These are phyloP conservation scores for Metarhizium guizhouense DNA, from an alignment of 2,329 filamentous ascomycete genomes.

Conservation along the genomic window DNA sequence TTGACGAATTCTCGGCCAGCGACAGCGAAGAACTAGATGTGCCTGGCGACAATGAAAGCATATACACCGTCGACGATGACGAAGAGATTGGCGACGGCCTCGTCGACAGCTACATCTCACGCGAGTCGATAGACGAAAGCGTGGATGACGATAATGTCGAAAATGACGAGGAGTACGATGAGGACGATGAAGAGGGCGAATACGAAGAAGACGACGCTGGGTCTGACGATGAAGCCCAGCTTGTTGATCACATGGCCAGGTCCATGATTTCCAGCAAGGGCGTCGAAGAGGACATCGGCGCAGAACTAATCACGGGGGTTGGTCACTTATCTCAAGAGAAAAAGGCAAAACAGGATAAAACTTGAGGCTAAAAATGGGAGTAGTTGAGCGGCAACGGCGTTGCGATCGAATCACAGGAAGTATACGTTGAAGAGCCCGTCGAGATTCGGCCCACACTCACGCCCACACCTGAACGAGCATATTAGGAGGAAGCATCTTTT, in stretches of 20 bases:
- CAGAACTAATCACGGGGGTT: conserved; percentile 52
- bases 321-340: conserved; percentile 33
- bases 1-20: conserved; percentile 83
- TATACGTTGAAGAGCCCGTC: conserved; percentile 16
- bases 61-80: conserved; percentile 36
- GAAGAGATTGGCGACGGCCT: conserved; percentile 33
- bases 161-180: conserved; percentile 30
- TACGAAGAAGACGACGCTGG: conserved; percentile 28
- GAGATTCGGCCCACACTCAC: conserved; percentile 15
- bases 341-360: conserved; percentile 3
- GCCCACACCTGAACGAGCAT: conserved; percentile 1
- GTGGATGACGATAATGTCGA: conserved; percentile 29
- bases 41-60: conserved; percentile 33
- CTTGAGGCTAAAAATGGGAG: conserved; percentile 18
- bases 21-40: conserved; percentile 53
- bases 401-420: conserved; percentile 3
- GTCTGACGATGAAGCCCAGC: conserved; percentile 10
- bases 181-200: conserved; percentile 26
- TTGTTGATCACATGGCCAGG: conserved; percentile 8
- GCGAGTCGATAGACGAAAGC: conserved; percentile 35
- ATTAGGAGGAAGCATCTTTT: background rate
- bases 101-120: conserved; percentile 48
- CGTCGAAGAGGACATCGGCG: conserved; percentile 37
- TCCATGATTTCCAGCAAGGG: conserved; percentile 7
- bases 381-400: conserved; percentile 9